Evolutionary conservation across 2,329 filamentous ascomycete species (phyloP).

Genomic region (Mycosphaerella sp.): DNA sequence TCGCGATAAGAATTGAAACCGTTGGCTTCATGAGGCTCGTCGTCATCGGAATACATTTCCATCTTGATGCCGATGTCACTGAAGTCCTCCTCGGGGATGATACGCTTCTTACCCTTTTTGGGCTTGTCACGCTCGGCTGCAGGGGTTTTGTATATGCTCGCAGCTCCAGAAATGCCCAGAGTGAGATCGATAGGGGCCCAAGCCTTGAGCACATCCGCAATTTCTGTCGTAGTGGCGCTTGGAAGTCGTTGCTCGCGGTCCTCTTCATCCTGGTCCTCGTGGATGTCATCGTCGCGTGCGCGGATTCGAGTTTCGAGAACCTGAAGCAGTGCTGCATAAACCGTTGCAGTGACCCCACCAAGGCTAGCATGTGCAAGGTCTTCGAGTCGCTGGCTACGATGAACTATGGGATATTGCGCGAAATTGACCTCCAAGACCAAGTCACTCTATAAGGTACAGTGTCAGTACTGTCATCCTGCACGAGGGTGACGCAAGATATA

Average conservation of each 20-base stretch:
- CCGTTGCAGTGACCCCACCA: slow-evolving; percentile 65
- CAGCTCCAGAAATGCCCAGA: slow-evolving; percentile 23
- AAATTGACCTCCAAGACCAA: slow-evolving; percentile 75
- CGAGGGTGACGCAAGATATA: slow-evolving; percentile 27
- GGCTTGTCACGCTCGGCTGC: slow-evolving; percentile 27
- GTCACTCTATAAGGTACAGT: slow-evolving; percentile 49
- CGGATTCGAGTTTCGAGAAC: slow-evolving; percentile 62
- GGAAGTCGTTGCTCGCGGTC: slow-evolving; percentile 32
- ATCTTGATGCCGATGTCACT: slow-evolving; percentile 28
- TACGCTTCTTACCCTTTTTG: slow-evolving; percentile 19
- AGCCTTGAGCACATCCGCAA: slow-evolving; percentile 37
- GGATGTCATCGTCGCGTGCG: slow-evolving; percentile 57
- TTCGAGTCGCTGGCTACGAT: slow-evolving; percentile 72
- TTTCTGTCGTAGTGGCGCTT: slow-evolving; percentile 37
- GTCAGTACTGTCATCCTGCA: slow-evolving; percentile 23
- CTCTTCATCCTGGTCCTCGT: slow-evolving; percentile 36
- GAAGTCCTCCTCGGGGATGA: slow-evolving; percentile 21
- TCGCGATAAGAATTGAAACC: slow-evolving; percentile 32
- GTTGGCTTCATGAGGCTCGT: slow-evolving; percentile 22
- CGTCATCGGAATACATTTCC: slow-evolving; percentile 25
- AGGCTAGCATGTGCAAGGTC: slow-evolving; percentile 64
- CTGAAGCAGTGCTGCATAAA: slow-evolving; percentile 69
- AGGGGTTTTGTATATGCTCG: slow-evolving; percentile 17
- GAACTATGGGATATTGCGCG: slow-evolving; percentile 72
- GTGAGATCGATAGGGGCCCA: slow-evolving; percentile 35